A percentile compares a stretch with the other conserved stretches of the same genome.
These are phyloP conservation scores for Ehretia macrophylla DNA, from an alignment of 257 asterid species.

Conservation along the genomic window DNA sequence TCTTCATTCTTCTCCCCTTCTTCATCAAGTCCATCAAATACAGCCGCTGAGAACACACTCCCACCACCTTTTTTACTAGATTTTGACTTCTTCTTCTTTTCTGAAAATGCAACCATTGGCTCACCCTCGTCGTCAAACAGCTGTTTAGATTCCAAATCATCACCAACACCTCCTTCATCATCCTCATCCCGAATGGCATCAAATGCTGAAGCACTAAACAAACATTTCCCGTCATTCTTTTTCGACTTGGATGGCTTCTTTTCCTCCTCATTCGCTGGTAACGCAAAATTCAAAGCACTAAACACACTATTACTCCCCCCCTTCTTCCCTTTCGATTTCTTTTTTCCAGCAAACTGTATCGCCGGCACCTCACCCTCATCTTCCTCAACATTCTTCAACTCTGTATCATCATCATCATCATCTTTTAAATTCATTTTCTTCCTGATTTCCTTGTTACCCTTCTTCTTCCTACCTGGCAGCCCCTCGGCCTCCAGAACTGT, in stretches of 20 bases:
- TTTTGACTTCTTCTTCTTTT: conserved; percentile 59
- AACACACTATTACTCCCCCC: conserved; percentile 29
- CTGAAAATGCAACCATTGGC: conserved; percentile 46
- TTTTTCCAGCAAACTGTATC: conserved; percentile 48
- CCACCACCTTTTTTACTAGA: conserved; percentile 41
- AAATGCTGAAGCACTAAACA: conserved; percentile 22
- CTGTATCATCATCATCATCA: conserved; percentile 35
- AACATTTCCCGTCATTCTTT: conserved; percentile 28
- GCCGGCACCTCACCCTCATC: conserved; percentile 43
- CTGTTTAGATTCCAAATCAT: conserved; percentile 18
- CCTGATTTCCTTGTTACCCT: conserved; percentile 46
- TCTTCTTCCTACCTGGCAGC: conserved; percentile 46
- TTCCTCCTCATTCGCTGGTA: conserved; percentile 53
- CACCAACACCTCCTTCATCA: conserved; percentile 12
- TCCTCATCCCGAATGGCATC: conserved; percentile 26
- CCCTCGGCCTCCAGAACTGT: conserved; percentile 43
- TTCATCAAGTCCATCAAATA: conserved; percentile 45
- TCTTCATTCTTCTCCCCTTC: conserved; percentile 25
- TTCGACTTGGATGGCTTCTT: conserved; percentile 32
- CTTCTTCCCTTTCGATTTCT: conserved; percentile 63
- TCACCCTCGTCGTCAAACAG: conserved; percentile 41
- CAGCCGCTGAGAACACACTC: conserved; percentile 26
- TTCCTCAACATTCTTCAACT: conserved; percentile 30
- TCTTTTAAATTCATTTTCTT: conserved; percentile 31
- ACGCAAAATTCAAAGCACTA: conserved; percentile 34